Evolutionary conservation across 352 stramenopile genomes (phyloP), one percentile per base, ranked within the genome.

Genomic region (Phytophthora megakarya): DNA sequence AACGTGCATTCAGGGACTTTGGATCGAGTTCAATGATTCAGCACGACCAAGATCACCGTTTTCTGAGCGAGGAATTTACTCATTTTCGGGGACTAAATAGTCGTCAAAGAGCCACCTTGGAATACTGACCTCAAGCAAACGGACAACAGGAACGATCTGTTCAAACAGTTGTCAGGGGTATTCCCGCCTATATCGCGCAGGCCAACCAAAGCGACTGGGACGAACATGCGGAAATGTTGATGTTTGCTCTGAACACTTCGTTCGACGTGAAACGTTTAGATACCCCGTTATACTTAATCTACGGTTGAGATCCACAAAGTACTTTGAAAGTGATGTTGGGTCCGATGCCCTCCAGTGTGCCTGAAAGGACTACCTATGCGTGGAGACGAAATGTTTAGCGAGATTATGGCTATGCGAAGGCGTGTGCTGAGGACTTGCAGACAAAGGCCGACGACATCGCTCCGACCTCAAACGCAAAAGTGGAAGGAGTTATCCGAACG

Each of bases 191-290:
- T 16, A 12, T 45, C 2, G 21, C 30, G 3, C 19, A 30, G 7
- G 8, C 19, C 3, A 32, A 55, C 15, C 48, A 55, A 32, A 44
- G n/a, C 13, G 48, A 55, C 21, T 37, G 48, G 30, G 28, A 55
- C n/a, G 48, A 55, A 0, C 32, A 44, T 21, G 48, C 13, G 1
- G 33, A 55, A 13, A 44, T 7, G 11, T 5, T 57, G 22, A 45
- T 38, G 22, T 57, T 33, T 15, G 26, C 26, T 9, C 26, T 32
- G 26, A 32, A 32, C 26, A 32, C 26, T 10, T 32, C 26, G 5
- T 32, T 35, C 7, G 35, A 46, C 12, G 19, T 22, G 0, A 56
- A 33, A 9, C 30, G 49, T 1, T 8, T 44, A 5, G 33, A 45
- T 0, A 46, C 32, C 3, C 49, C 48, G 4, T 57, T 57, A 16